Base-by-base conservation (phyloP, 306 rosid genomes). In the Rubus parviflorus region DNA sequence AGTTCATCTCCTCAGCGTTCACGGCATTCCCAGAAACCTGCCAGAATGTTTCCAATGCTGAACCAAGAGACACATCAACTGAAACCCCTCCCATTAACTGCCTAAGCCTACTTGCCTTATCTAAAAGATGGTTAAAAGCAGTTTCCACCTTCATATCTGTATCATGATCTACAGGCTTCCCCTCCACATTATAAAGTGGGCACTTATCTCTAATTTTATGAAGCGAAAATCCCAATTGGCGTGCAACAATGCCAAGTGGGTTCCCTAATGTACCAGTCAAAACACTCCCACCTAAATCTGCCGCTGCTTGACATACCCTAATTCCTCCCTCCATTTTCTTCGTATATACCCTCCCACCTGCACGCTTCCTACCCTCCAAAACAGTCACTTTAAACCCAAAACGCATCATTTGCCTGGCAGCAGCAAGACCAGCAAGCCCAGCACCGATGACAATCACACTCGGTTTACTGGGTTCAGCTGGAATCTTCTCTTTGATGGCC, bases 221-320 rank as follows among this genome's bases (percentile, higher is more conserved):
- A 82, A 95, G 91, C 64, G 77, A 13, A 37, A 84, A 88, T 49
- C 97, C 93, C 81, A 95, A 88, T 65, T 95, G 97, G 81, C 89
- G 72, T 12, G 92, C 97, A 69, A 95, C 83, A 83, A 95, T 95
- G 77, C 97, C 97, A 47, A 95, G 97, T 7, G 97, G 98, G 66
- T 95, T 95, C 73, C 98, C 97, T 22, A 86, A 81, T 5, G 97
- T 95, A 77, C 98, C 98, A 0, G 97, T 95, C 89, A 95, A 85
- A 84, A 95, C 98, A 86, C 97, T 95, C 37, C 98, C 97, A n/a
- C 97, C 98, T 76, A 95, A 89, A 73, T 95, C 98, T 5, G 97
- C 98, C 3, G 95, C 98, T 6, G 97, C 98, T 19, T 65, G 48
- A 62, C 78, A 77, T 10, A 88, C 76, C 89, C 97, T 87, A 85